A percentile compares a stretch with the other conserved stretches of the same genome.
Conservation (phyloP, 495 filamentous ascomycete genomes). For the Hypoxylon trugodes region DNA sequence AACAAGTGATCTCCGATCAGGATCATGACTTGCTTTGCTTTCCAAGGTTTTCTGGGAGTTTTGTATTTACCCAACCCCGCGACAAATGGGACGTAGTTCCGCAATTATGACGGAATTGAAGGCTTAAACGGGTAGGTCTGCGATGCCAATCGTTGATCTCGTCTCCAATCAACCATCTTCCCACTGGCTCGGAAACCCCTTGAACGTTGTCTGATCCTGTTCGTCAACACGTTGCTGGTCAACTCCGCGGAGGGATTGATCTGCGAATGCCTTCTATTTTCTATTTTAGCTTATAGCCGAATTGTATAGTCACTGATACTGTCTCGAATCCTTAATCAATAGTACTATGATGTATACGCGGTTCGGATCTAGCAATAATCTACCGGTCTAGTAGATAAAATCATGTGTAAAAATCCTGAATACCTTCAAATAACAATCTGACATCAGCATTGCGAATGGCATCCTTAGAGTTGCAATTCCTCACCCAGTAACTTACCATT, state of each 20-base stretch:
- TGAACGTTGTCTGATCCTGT: not conserved
- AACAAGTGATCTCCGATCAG: conserved; percentile 20
- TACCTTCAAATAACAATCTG: conserved; percentile 31
- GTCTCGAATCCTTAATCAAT: too few species aligned
- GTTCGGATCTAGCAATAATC: too few species aligned
- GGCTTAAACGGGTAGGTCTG: conserved; percentile 21
- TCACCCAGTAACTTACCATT: conserved; percentile 5
- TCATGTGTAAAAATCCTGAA: not conserved
- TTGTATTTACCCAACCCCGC: conserved; percentile 23
- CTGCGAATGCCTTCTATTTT: not conserved
- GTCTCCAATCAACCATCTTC: not conserved
- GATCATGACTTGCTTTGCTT: conserved; percentile 19
- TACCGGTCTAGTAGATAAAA: not conserved
- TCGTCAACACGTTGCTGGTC: conserved; percentile 6
- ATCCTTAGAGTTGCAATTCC: conserved; percentile 11
- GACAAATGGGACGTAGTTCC: conserved; percentile 31
- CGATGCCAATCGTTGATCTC: conserved; percentile 32
- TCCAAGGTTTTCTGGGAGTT: conserved; percentile 15
- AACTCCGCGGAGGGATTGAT: conserved; percentile 1
- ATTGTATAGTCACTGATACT: too few species aligned
- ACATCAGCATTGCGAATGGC: conserved; percentile 23
- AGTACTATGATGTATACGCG: too few species aligned
- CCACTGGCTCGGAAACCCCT: not conserved
- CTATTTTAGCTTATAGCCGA: too few species aligned
- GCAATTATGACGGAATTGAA: conserved; percentile 37